A percentile compares a stretch with the other conserved stretches of the same genome.
Evolutionary conservation across 2,329 filamentous ascomycete genomes (phyloP).

Genomic region (Phoma sp.): DNA sequence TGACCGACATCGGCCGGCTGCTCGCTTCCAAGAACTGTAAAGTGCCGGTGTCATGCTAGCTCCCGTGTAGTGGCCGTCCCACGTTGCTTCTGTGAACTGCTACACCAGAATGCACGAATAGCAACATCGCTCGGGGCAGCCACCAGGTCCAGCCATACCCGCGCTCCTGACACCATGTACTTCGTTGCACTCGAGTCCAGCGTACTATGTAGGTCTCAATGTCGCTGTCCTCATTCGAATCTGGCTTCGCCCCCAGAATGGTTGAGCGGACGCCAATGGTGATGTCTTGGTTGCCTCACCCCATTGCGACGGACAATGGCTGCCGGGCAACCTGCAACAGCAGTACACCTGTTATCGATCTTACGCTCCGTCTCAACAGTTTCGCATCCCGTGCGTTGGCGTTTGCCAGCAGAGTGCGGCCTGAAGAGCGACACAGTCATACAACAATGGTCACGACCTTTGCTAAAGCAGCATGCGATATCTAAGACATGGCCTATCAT

Average conservation of each 20-base stretch:
- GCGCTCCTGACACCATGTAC: slow-evolving; percentile 1
- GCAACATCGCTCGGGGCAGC: slow-evolving; percentile 7
- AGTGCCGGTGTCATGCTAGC: slow-evolving; percentile 28
- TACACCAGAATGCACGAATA: slow-evolving; percentile 2
- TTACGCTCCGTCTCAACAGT: slow-evolving; percentile 15
- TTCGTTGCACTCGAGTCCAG: slow-evolving; percentile 4
- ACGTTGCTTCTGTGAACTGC: slow-evolving; percentile 12
- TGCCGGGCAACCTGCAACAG: slow-evolving; percentile 14
- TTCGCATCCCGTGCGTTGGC: slow-evolving; percentile 9
- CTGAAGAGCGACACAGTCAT: slow-evolving; percentile 8
- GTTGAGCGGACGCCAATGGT: neutral
- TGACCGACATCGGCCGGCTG: slow-evolving; percentile 35
- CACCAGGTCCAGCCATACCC: slow-evolving; percentile 5
- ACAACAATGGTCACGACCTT: slow-evolving; percentile 2
- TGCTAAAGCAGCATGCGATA: neutral
- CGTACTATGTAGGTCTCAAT: neutral
- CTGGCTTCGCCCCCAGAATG: slow-evolving; percentile 3
- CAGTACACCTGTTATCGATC: slow-evolving; percentile 8
- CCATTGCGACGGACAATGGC: slow-evolving; percentile 1
- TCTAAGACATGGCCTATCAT: neutral
- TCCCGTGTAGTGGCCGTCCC: slow-evolving; percentile 12
- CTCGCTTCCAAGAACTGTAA: slow-evolving; percentile 18
- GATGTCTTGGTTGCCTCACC: slow-evolving; percentile 1
- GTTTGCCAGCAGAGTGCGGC: neutral
- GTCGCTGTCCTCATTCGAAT: neutral